A percentile compares a stretch with the other conserved stretches of the same genome.
phyloP scores from a whole-genome alignment of 306 rosid genomes.

The Glycine tomentella region DNA sequence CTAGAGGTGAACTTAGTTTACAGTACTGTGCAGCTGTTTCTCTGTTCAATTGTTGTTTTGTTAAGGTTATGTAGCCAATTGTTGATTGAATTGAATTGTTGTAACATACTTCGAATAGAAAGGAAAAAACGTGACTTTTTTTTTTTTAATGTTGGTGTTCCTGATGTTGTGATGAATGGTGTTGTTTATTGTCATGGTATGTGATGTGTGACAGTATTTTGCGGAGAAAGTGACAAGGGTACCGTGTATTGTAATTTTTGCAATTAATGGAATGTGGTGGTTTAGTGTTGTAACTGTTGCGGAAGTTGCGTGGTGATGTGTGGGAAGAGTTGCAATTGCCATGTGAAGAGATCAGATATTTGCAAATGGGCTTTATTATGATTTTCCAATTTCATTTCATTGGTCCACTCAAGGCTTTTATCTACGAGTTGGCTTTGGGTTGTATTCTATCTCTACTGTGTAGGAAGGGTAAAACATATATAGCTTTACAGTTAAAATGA shows the following conservation, averaged over 20 bases:
- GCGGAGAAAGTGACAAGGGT: neutral
- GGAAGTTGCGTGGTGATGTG: constrained; percentile 1
- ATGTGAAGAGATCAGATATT: neutral
- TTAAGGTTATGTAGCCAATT: constrained; percentile 50
- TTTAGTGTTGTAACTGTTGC: neutral
- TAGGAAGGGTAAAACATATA: neutral
- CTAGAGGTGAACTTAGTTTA: constrained; percentile 90
- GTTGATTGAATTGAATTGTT: constrained; percentile 58
- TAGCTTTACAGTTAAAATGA: neutral
- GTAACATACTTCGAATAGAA: constrained; percentile 47
- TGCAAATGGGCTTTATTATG: neutral
- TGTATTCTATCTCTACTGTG: neutral
- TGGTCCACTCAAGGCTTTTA: neutral
- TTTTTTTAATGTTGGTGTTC: neutral
- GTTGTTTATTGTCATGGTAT: constrained; percentile 17
- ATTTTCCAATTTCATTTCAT: constrained; percentile 5
- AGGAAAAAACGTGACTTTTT: neutral
- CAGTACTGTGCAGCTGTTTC: constrained; percentile 54
- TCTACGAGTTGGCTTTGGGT: neutral
- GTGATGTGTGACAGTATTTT: neutral
- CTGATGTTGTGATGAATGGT: neutral
- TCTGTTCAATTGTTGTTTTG: constrained; percentile 38
- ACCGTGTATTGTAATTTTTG: constrained; percentile 27
- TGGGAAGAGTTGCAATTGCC: constrained; percentile 4
- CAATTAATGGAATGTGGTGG: constrained; percentile 20